Percentiles rank a stretch among this genome's conserved stretches.
Evolutionary conservation across 345 rosid genomes (phyloP).

Genomic region (Rhizophora apiculata): DNA sequence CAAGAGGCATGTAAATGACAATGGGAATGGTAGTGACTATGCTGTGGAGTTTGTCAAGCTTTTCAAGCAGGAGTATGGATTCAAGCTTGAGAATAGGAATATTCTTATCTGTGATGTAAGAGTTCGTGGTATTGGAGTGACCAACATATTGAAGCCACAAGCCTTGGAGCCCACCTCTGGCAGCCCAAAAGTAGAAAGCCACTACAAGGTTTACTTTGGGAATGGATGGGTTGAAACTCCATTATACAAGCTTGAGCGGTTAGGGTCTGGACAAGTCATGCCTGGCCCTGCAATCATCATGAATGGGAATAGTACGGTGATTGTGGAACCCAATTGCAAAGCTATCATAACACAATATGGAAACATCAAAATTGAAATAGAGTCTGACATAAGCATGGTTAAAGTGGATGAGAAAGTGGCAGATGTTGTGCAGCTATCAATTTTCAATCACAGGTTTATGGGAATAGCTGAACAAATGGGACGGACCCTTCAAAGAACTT

Average conservation of each 20-base stretch:
- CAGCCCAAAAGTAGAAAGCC: constrained; percentile 56
- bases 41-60: constrained; percentile 73
- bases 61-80: constrained; percentile 90
- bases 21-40: constrained; percentile 49
- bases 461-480: constrained; percentile 99
- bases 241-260: constrained; percentile 69
- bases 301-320: constrained; percentile 96
- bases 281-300: constrained; percentile 87
- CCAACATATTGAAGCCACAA: constrained; percentile 78
- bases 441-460: constrained; percentile 95
- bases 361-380: constrained; percentile 76
- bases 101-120: constrained; percentile 84
- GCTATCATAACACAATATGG: constrained; percentile 82
- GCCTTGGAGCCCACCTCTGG: constrained; percentile 42
- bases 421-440: constrained; percentile 95
- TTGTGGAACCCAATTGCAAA: constrained; percentile 82
- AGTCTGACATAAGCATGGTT: constrained; percentile 32
- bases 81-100: constrained; percentile 73
- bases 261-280: constrained; percentile 66
- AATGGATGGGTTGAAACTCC: constrained; percentile 73
- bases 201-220: constrained; percentile 65
- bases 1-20: constrained; percentile 43
- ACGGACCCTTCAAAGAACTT: constrained; percentile 89
- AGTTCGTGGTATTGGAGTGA: constrained; percentile 86
- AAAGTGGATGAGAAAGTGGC: constrained; percentile 68